A percentile compares a stretch with the other conserved stretches of the same genome.
Evolutionary conservation across 2,329 filamentous ascomycete species (phyloP).

Genomic region (Salinomyces thailandicus): DNA sequence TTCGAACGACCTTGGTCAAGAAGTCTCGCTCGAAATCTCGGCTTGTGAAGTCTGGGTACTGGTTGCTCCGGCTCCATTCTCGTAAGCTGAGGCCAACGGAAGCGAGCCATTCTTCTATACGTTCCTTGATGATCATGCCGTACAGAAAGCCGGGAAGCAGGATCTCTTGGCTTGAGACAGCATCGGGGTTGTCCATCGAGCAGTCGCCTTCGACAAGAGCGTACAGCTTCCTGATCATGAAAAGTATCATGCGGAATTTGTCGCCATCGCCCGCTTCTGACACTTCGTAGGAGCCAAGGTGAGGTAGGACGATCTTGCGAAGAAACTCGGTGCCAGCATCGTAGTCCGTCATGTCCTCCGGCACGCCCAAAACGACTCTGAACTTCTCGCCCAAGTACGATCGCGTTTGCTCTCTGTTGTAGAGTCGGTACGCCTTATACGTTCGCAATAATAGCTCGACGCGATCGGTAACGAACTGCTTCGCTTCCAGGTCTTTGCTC

Average conservation of each 20-base stretch:
- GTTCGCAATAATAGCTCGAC: conserved; percentile 85
- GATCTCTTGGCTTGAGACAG: conserved; percentile 91
- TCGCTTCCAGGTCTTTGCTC: conserved; percentile 71
- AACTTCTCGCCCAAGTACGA: conserved; percentile 88
- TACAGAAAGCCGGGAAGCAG: conserved; percentile 88
- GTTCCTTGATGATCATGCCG: conserved; percentile 90
- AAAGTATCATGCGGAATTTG: conserved; percentile 87
- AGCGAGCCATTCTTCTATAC: conserved; percentile 79
- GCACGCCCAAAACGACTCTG: conserved; percentile 72
- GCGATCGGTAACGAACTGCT: conserved; percentile 81
- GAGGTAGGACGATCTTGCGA: conserved; percentile 78
- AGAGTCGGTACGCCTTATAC: conserved; percentile 82
- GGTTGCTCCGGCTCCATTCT: conserved; percentile 46
- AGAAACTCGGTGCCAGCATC: conserved; percentile 88
- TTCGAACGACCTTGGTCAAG: conserved; percentile 62
- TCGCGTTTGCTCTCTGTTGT: conserved; percentile 70
- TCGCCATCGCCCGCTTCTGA: conserved; percentile 75
- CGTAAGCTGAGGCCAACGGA: conserved; percentile 38
- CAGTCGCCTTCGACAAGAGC: conserved; percentile 87
- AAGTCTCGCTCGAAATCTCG: conserved; percentile 73
- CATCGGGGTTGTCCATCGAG: conserved; percentile 88
- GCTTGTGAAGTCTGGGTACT: conserved; percentile 55
- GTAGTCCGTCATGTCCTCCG: conserved; percentile 74
- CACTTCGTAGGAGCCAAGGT: conserved; percentile 77
- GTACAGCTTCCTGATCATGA: conserved; percentile 96